phyloP scores from a whole-genome alignment of 2,329 filamentous ascomycete genomes.

The Trichoderma endophyticum region DNA sequence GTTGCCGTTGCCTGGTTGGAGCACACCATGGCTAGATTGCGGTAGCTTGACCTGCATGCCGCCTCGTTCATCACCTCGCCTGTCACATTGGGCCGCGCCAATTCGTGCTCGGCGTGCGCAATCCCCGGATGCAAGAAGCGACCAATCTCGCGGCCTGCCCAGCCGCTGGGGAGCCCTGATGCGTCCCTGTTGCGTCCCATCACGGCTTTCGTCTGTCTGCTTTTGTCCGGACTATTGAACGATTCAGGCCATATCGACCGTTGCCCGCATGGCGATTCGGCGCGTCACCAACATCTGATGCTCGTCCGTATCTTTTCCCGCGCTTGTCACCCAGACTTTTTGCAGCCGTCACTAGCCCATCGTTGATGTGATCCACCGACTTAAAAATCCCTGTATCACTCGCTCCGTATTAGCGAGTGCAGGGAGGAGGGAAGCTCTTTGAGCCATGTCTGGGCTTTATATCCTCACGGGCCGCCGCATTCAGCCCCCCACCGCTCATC shows the following conservation, averaged over 20 bases:
- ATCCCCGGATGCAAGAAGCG: constrained; percentile 25
- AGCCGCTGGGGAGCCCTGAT: constrained; percentile 35
- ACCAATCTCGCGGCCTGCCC: constrained; percentile 53
- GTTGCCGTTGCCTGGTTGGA: not conserved
- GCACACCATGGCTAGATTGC: not conserved
- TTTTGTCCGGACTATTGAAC: constrained; percentile 24
- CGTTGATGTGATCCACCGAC: constrained; percentile 13
- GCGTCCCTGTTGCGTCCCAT: constrained; percentile 5
- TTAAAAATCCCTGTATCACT: constrained; percentile 10
- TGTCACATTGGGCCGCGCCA: constrained; percentile 21
- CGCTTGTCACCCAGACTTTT: not conserved
- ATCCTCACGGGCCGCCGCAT: constrained; percentile 16
- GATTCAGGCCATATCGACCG: constrained; percentile 7
- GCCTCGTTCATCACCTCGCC: constrained; percentile 23
- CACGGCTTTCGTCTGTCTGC: not conserved
- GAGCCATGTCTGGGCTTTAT: constrained; percentile 13
- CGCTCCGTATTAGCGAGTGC: constrained; percentile 1
- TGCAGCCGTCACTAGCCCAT: not conserved
- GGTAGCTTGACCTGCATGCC: constrained; percentile 25
- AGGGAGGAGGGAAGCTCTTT: constrained; percentile 5
- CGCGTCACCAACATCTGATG: constrained; percentile 23
- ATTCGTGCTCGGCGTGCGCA: constrained; percentile 21
- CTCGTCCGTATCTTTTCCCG: not conserved
- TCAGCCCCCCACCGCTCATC: constrained; percentile 9
- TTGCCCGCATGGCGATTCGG: constrained; percentile 32